Conservation (phyloP, 73 alveolate genomes). For the Paramecium sexaurelia region DNA sequence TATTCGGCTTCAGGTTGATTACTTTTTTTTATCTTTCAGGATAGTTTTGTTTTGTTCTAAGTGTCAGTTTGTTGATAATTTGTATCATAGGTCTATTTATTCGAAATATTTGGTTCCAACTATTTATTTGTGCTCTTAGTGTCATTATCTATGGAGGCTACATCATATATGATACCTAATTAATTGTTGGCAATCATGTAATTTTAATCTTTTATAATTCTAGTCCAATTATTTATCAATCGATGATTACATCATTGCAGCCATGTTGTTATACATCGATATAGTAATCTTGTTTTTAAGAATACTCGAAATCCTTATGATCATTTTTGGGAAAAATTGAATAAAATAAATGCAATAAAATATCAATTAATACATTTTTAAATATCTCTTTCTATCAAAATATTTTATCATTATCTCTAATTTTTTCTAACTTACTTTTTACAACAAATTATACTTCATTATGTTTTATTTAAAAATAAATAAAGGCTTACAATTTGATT, state of each 20-base stretch:
- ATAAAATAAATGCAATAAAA: background rate
- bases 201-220: background rate
- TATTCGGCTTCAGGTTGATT: background rate
- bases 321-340: background rate
- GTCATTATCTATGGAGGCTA: background rate
- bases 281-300: background rate
- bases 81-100: background rate
- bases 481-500: too few species aligned
- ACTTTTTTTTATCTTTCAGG: background rate
- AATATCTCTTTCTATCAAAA: background rate
- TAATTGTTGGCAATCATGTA: slow-evolving; percentile 59
- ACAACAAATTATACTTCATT: too few species aligned
- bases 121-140: background rate
- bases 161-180: slow-evolving; percentile 69
- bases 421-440: too few species aligned
- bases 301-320: background rate
- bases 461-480: too few species aligned
- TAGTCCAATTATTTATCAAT: background rate
- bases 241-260: slow-evolving; percentile 14
- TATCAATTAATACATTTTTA: background rate
- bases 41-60: background rate
- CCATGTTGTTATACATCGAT: background rate
- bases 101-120: background rate
- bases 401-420: background rate
- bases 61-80: background rate